Base-by-base conservation (phyloP, 129 eudicot species). In the Ambrosia artemisiifolia region DNA sequence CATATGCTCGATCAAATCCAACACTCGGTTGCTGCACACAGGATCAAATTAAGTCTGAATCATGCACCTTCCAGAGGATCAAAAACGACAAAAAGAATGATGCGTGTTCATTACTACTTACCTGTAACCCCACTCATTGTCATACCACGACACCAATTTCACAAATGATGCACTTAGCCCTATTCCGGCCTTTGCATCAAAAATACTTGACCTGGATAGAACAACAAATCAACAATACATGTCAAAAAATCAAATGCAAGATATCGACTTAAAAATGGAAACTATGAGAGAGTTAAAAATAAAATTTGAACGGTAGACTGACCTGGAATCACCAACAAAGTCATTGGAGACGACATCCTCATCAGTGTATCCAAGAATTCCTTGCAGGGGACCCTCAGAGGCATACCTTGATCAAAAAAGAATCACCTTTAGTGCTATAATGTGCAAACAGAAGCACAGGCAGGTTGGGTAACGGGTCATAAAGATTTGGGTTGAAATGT, bases 121-220 rank as follows among this genome's bases (percentile, higher is more conserved):
- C 98, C 98, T 90, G 95, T 94, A 94, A 71, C 96, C 96, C 96
- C 98, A 94, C 75, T 89, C 98, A 32, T 94, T 90, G 75, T 94
- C 96, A 42, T 94, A 90, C 98, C 96, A 94, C 0, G 95, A 87
- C 17, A 94, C 96, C 11, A 94, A 72, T 82, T 90, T 94, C 86
- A 94, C 85, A 82, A 94, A 90, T 3, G 93, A 82, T 18, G 85
- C 46, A 67, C 91, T 87, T 67, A 88, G 84, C 44, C 97, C 96
- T 38, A 93, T 93, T 24, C 96, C 96, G 1, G 96, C 96, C 43
- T 93, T 90, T 19, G 98, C 96, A 68, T 93, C 95, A 69, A 94
- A 94, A 65, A 87, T 90, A 83, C 98, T 90, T 65, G 98, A 90
- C 81, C 96, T 94, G 79, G 51, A 65, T 24, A 7, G 56, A 53